phyloP scores from a whole-genome alignment of 192 early-diverging fungal species.

The Linnemannia elongata region DNA sequence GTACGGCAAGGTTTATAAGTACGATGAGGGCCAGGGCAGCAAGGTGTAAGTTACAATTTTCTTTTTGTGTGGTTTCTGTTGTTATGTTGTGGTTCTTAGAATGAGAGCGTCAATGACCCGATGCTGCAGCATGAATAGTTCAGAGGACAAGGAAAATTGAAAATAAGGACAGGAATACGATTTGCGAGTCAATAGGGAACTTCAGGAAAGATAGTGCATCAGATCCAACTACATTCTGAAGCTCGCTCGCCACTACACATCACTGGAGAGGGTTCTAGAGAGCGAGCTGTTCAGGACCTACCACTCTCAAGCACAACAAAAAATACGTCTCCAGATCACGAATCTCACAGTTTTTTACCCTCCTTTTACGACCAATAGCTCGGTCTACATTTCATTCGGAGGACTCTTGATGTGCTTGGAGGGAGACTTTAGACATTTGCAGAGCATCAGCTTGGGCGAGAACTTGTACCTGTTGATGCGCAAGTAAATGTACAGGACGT shows the following conservation, averaged over 20 bases:
- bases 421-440: slow-evolving; percentile 86
- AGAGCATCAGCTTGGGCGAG: slow-evolving; percentile 89
- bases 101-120: too few relatives aligned
- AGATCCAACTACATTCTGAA: too few relatives aligned
- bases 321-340: too few relatives aligned
- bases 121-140: too few relatives aligned
- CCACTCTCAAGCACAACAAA: too few relatives aligned
- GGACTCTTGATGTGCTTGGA: slow-evolving; percentile 92
- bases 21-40: slow-evolving; percentile 82
- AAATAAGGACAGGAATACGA: too few relatives aligned
- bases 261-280: too few relatives aligned
- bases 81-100: neutral
- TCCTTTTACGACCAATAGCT: slow-evolving; percentile 57
- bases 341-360: neutral
- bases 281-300: too few relatives aligned
- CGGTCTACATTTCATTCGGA: slow-evolving; percentile 92
- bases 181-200: too few relatives aligned
- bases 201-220: too few relatives aligned
- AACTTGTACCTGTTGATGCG: slow-evolving; percentile 93
- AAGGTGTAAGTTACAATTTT: slow-evolving; percentile 70
- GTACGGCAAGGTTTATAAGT: slow-evolving; percentile 97
- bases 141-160: too few relatives aligned
- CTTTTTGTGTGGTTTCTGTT: neutral
- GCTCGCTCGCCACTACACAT: too few relatives aligned
- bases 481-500: slow-evolving; percentile 53